Evolutionary conservation across 352 stramenopile species (phyloP).

Genomic region (Lagenidium giganteum): DNA sequence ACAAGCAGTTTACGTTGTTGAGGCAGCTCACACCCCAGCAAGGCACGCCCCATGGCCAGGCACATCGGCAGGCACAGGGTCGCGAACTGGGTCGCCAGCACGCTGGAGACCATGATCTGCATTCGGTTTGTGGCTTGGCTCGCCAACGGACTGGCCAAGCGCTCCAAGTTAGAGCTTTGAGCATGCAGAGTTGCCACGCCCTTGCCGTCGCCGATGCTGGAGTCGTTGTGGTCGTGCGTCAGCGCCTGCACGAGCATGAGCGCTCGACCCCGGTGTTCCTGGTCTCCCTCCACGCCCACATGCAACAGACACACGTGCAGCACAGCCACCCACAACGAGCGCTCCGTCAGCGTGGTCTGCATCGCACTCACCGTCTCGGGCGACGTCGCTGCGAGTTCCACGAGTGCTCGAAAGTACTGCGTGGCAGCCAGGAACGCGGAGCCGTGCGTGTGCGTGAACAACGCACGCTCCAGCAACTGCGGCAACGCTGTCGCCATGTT

Average conservation of each 20-base stretch:
- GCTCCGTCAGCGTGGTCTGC: no score
- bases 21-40: constrained; percentile 21
- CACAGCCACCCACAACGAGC: no score
- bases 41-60: constrained; percentile 32
- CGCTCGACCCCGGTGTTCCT: constrained; percentile 23
- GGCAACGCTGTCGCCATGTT: constrained; percentile 16
- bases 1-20: constrained; percentile 53
- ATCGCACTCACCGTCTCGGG: no score
- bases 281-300: constrained; percentile 31
- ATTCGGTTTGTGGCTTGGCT: no score
- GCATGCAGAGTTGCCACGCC: constrained; percentile 11
- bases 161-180: no score
- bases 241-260: constrained; percentile 15
- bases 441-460: constrained; percentile 14
- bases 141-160: no score
- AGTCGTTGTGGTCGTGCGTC: constrained; percentile 7
- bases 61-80: constrained; percentile 25
- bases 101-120: constrained; percentile 23
- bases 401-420: constrained; percentile 32
- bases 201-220: constrained; percentile 10
- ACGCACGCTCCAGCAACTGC: constrained; percentile 37
- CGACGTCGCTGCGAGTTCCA: no score
- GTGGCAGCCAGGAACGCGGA: constrained; percentile 30
- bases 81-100: constrained; percentile 26
- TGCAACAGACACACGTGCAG: constrained; percentile 41